Evolutionary conservation across 2,329 filamentous ascomycete genomes (phyloP).

Genomic region (Pseudocercospora vitis): DNA sequence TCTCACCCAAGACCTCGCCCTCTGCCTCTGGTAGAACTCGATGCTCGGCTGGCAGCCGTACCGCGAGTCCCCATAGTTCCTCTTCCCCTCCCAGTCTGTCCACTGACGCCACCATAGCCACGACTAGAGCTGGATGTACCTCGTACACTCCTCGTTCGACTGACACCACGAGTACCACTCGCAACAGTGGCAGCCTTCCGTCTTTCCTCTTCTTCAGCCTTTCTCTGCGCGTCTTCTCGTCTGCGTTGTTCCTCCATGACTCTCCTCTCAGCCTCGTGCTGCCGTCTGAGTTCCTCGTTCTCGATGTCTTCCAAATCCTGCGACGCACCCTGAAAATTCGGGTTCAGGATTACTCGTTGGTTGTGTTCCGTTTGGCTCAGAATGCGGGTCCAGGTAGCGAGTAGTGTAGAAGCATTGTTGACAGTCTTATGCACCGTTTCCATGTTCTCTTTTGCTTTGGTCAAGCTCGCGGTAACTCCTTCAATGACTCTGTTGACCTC

Average conservation of each 20-base stretch:
- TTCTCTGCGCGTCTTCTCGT: constrained; percentile 60
- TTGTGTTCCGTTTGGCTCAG: constrained; percentile 97
- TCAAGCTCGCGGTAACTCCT: constrained; percentile 68
- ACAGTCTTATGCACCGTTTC: constrained; percentile 82
- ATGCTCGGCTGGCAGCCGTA: constrained; percentile 44
- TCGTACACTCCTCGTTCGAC: constrained; percentile 35
- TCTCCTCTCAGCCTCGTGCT: constrained; percentile 74
- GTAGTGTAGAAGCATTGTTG: constrained; percentile 78
- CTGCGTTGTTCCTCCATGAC: constrained; percentile 77
- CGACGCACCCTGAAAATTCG: constrained; percentile 83
- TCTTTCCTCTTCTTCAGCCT: constrained; percentile 54
- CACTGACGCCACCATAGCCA: constrained; percentile 46
- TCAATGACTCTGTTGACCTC: constrained; percentile 89
- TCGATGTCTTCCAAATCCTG: constrained; percentile 86
- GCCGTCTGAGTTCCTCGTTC: constrained; percentile 69
- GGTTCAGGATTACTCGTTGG: constrained; percentile 84
- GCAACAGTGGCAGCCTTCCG: constrained; percentile 56
- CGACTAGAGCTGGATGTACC: constrained; percentile 35
- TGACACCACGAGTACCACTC: constrained; percentile 38
- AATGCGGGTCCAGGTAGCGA: constrained; percentile 95
- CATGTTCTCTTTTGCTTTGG: constrained; percentile 76
- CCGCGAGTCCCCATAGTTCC: constrained; percentile 46
- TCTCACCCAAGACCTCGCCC: constrained; percentile 35
- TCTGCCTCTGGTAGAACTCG: constrained; percentile 37
- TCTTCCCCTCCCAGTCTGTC: constrained; percentile 54